Percentiles rank a stretch among this genome's conserved stretches.
phyloP scores from a whole-genome alignment of 2,329 filamentous ascomycete genomes.

The Aspergillus sp. region DNA sequence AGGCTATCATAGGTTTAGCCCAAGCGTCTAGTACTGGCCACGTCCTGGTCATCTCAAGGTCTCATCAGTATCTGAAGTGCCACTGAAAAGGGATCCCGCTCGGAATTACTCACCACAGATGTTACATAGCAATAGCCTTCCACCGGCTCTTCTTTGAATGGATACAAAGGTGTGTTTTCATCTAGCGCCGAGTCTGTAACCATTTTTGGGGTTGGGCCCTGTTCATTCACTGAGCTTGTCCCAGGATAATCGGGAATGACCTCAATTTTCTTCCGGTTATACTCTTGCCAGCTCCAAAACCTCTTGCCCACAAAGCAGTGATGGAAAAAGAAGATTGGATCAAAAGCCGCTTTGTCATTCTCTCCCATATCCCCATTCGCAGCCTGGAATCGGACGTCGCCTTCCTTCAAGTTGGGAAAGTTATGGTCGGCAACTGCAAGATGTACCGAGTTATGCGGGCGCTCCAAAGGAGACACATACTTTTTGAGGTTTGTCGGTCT shows the following conservation, averaged over 20 bases:
- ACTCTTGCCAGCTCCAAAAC: slow-evolving; percentile 26
- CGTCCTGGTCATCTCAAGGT: not conserved
- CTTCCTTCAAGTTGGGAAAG: not conserved
- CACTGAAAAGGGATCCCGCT: not conserved
- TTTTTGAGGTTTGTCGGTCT: not conserved
- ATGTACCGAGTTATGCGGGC: slow-evolving; percentile 2
- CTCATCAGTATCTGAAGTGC: not conserved
- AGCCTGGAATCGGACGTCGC: slow-evolving; percentile 2
- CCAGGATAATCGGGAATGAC: not conserved
- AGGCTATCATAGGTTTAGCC: not conserved
- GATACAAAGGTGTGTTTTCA: not conserved
- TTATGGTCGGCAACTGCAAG: slow-evolving; percentile 1
- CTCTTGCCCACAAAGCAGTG: slow-evolving; percentile 25
- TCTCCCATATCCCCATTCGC: slow-evolving; percentile 30
- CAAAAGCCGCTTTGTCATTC: slow-evolving; percentile 29
- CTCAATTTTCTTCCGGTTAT: slow-evolving; percentile 2
- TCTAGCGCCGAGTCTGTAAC: not conserved
- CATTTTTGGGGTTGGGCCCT: not conserved
- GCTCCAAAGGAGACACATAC: not conserved
- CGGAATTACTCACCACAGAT: not conserved
- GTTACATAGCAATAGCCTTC: not conserved
- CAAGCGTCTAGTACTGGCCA: not conserved
- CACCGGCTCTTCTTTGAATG: not conserved
- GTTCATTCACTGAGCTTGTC: not conserved
- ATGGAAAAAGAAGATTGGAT: slow-evolving; percentile 29